A percentile compares a stretch with the other conserved stretches of the same genome.
Conservation (phyloP, 495 filamentous ascomycete species). For the Aspergillus biplanus region DNA sequence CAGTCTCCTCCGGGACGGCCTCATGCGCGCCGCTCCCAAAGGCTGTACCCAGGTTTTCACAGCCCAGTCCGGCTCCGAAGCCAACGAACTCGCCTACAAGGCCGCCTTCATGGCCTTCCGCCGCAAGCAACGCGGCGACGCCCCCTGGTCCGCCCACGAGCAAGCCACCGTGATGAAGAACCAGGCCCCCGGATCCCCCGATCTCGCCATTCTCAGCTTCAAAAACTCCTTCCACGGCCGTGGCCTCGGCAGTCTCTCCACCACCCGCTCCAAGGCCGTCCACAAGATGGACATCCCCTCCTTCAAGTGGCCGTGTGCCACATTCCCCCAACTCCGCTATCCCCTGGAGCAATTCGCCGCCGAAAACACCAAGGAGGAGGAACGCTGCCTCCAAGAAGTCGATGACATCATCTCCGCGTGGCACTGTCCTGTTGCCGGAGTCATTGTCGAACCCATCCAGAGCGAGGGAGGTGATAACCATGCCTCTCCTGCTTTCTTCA, state of each 20-base stretch:
- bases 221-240: constrained; percentile 93
- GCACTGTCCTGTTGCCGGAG: constrained; percentile 85
- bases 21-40: constrained; percentile 85
- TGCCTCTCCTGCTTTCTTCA: constrained; percentile 92
- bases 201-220: constrained; percentile 92
- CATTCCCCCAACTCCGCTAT: constrained; percentile 89
- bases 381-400: constrained; percentile 83
- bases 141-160: constrained; percentile 34
- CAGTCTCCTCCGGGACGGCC: constrained; percentile 76
- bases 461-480: constrained; percentile 99
- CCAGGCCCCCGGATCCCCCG: constrained; percentile 77
- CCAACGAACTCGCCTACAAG: constrained; percentile 98
- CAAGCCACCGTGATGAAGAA: constrained; percentile 70
- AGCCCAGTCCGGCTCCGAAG: constrained; percentile 91
- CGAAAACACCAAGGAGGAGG: constrained; percentile 83
- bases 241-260: constrained; percentile 88
- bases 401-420: constrained; percentile 83
- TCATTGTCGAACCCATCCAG: constrained; percentile 94
- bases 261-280: constrained; percentile 94
- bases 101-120: constrained; percentile 98
- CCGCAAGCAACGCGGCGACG: constrained; percentile 84
- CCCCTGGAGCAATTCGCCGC: constrained; percentile 80
- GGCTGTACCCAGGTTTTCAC: constrained; percentile 97
- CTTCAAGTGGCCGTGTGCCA: constrained; percentile 96
- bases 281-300: constrained; percentile 98